phyloP scores from a whole-genome alignment of 805 yeast species.

The Pichia thaimueangensis region DNA sequence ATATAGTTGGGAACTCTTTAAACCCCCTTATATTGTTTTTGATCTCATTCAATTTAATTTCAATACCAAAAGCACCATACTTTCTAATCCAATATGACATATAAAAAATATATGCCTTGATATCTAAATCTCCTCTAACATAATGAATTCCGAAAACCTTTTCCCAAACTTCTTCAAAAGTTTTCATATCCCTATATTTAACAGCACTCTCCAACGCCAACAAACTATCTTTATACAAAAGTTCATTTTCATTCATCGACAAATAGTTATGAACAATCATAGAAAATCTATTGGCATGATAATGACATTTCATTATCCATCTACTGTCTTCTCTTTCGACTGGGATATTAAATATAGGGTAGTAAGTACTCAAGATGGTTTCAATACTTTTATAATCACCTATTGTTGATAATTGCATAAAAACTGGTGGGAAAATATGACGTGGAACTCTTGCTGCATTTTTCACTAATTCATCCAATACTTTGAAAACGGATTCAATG shows the following conservation, averaged over 20 bases:
- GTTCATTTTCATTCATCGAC: conserved; percentile 3
- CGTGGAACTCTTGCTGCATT: conserved; percentile 12
- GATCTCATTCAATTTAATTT: conserved; percentile 16
- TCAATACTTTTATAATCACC: conserved; percentile 25
- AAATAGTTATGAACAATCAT: conserved; percentile 19
- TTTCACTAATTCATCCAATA: conserved; percentile 24
- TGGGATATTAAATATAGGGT: conserved; percentile 20
- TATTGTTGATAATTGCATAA: conserved; percentile 16
- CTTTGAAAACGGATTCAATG: conserved; percentile 29
- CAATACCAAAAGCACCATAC: conserved; percentile 14
- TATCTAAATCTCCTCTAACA: conserved; percentile 9
- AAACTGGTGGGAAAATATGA: conserved; percentile 16
- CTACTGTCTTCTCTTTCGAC: conserved; percentile 15
- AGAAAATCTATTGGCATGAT: conserved; percentile 19
- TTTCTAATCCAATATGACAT: conserved; percentile 20
- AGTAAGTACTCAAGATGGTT: conserved; percentile 17
- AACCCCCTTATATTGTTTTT: conserved; percentile 4
- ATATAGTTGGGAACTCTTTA: conserved; percentile 16
- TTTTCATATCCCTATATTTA: conserved; percentile 11
- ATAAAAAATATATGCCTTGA: conserved; percentile 17
- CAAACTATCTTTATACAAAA: conserved; percentile 14
- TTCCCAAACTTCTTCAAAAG: conserved; percentile 21
- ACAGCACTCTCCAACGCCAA: conserved; percentile 23
- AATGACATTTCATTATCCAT: conserved; percentile 24
- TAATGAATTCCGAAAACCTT: conserved; percentile 10